Evolutionary conservation across 2,329 filamentous ascomycete genomes (phyloP), one percentile per base, ranked within the genome.

Genomic region (Ceratocystis papillata): DNA sequence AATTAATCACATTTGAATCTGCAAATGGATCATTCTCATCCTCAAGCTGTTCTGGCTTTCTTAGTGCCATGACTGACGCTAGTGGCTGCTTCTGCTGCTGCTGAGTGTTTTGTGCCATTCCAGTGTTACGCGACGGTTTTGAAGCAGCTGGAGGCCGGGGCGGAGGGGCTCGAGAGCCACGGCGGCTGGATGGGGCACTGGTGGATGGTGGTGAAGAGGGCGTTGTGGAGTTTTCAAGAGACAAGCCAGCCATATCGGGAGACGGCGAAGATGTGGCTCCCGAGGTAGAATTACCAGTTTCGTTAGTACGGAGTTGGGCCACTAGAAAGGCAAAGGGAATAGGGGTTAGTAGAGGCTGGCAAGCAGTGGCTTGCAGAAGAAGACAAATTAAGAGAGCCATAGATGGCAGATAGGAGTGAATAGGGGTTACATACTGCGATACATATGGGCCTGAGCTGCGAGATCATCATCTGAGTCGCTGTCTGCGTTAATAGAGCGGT

Each of bases 1-100:
- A 67, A 28, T 65, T 75, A 75, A 77, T 67, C 69, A 71, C 28
- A 72, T 68, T 65, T 7, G 65, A 67, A 73, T 96, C 90, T 3
- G 88, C 89, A 74, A 96, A 96, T 0, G 91, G 91, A 72, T 96
- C 84, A 69, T 94, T 83, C n/a, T 91, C 88, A 55, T 90, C 87
- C n/a, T 88, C 86, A 41, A 12, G 37, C 6, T 88, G 86, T 12
- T 85, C 83, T 17, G 80, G 81, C n/a, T 82, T 79, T 41, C 37
- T 41, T 79, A 75, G 74, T 41, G 70, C 73, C 76, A 62, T 71
- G 67, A 64, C 50, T 46, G 71, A 66, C 46, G 72, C 71, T 28
- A 70, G 69, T 48, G 73, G 72, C 68, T 68, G 76, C n/a, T 75
- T 71, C 22, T 70, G 76, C 37, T 41, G 76, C 33, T 37, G 37